phyloP scores from a whole-genome alignment of 2,329 filamentous ascomycete genomes.

The Colletotrichum cereale region DNA sequence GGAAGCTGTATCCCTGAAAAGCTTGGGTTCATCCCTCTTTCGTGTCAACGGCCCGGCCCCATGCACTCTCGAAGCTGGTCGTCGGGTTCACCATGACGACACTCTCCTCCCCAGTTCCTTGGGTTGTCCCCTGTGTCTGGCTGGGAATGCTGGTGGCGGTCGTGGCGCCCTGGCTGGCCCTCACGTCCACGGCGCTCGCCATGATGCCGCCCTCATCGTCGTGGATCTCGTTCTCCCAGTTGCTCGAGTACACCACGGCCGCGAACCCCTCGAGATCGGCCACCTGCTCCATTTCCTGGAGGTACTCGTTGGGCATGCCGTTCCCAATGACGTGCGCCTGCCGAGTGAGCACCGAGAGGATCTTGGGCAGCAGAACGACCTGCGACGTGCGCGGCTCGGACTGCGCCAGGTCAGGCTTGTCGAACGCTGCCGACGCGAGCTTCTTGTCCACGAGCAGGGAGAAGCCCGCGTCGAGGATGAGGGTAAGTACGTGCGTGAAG shows the following conservation, averaged over 20 bases:
- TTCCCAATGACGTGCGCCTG: slow-evolving; percentile 92
- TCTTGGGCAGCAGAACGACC: slow-evolving; percentile 80
- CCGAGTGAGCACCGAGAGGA: slow-evolving; percentile 88
- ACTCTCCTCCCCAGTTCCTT: slow-evolving; percentile 59
- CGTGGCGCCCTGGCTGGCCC: slow-evolving; percentile 43
- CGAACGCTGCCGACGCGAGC: slow-evolving; percentile 83
- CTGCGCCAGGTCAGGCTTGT: slow-evolving; percentile 57
- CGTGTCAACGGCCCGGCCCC: slow-evolving; percentile 72
- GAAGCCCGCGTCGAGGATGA: slow-evolving; percentile 89
- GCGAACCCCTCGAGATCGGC: slow-evolving; percentile 85
- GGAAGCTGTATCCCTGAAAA: not conserved
- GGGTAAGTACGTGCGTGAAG: slow-evolving; percentile 87
- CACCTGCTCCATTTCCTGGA: slow-evolving; percentile 81
- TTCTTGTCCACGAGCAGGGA: slow-evolving; percentile 86
- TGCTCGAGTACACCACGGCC: slow-evolving; percentile 88
- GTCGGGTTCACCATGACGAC: slow-evolving; percentile 65
- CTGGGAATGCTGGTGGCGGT: slow-evolving; percentile 39
- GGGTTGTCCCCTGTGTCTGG: slow-evolving; percentile 43
- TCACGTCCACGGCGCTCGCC: slow-evolving; percentile 53
- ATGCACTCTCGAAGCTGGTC: slow-evolving; percentile 74
- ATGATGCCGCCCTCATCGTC: slow-evolving; percentile 56
- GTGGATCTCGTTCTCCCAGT: slow-evolving; percentile 77
- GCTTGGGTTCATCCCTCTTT: slow-evolving; percentile 28
- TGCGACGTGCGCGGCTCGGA: slow-evolving; percentile 62
- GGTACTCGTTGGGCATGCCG: slow-evolving; percentile 78